These are phyloP conservation scores for Suillus ampliporus DNA, from an alignment of 768 basidiomycete genomes.

Conservation along the genomic window DNA sequence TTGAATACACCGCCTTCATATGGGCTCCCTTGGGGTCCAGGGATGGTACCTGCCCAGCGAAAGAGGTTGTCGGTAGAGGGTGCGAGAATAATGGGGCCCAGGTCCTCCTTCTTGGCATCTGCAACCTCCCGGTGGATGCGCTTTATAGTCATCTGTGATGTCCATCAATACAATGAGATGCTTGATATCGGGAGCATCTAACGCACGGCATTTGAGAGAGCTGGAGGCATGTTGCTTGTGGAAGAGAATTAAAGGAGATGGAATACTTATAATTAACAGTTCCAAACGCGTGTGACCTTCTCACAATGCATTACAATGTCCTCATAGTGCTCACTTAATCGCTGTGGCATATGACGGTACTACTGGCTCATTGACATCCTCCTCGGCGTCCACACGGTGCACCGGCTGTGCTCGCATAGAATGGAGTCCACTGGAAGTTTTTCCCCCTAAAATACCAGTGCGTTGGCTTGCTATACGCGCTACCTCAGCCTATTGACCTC, in stretches of 20 bases:
- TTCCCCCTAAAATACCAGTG: no score
- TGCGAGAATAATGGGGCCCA: conserved; percentile 71
- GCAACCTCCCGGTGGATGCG: conserved; percentile 84
- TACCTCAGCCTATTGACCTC: neutral
- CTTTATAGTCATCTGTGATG: conserved; percentile 66
- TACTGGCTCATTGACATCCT: no score
- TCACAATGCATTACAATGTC: no score
- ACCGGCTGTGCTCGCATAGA: no score
- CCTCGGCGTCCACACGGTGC: no score
- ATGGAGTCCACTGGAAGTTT: no score
- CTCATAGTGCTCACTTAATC: no score
- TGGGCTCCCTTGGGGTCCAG: conserved; percentile 81
- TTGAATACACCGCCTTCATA: conserved; percentile 83
- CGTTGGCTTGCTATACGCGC: neutral
- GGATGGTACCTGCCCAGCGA: conserved; percentile 77
- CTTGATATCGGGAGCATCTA: neutral
- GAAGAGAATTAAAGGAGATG: neutral
- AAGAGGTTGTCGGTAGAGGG: conserved; percentile 72
- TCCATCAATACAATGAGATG: neutral
- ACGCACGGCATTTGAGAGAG: conserved; percentile 31
- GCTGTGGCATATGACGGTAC: no score
- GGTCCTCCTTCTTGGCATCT: conserved; percentile 82
- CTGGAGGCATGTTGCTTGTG: conserved; percentile 28
- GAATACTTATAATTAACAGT: neutral
- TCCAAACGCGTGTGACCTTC: conserved; percentile 6